Evolutionary conservation across 345 rosid genomes (phyloP), one percentile per base, ranked within the genome.

Genomic region (Hibiscus syriacus): DNA sequence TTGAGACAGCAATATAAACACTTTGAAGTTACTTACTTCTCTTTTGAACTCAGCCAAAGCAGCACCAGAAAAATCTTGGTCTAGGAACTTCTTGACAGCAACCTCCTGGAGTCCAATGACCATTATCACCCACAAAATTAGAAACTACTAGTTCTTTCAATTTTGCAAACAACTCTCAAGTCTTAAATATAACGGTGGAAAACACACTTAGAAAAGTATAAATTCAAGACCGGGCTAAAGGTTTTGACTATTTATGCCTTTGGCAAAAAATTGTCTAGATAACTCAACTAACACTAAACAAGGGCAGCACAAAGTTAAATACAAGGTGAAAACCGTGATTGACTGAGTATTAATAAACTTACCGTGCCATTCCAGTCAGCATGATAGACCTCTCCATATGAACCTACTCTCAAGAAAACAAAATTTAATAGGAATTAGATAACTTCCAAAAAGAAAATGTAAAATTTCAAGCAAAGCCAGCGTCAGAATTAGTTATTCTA

Each of bases 321-420:
- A 46, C 39, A 64, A 49, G 22, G 32, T 12, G 36, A 73, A 43
- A 58, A 58, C 38, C 14, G 26, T 17, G 41, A 75, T 6, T 17
- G 43, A 16, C 52, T 50, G 70, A 36, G 56, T 57, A 55, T 36
- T 63, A 39, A 49, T 19, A 72, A 79, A 80, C 96, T 81, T 78
- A 95, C 99, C 84, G 88, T 95, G 87, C 96, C 96, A 79, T 92
- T 84, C 97, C 97, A 90, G 69, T 95, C 99, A 73, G 99, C 99
- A 76, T 76, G 85, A 76, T 90, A 95, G 75, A 95, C 99, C 85
- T 95, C 99, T 63, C 99, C 99, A 76, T 95, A 95, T 56, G 99
- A 95, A 65, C 99, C 99, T 95, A 74, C 30, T 50, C 71, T 77
- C 54, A 72, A 62, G 49, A 74, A 64, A 56, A 71, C 41, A 68